Evolutionary conservation across 148 eudicot genomes (phyloP).

Genomic region (Rhododendron mucronatum): DNA sequence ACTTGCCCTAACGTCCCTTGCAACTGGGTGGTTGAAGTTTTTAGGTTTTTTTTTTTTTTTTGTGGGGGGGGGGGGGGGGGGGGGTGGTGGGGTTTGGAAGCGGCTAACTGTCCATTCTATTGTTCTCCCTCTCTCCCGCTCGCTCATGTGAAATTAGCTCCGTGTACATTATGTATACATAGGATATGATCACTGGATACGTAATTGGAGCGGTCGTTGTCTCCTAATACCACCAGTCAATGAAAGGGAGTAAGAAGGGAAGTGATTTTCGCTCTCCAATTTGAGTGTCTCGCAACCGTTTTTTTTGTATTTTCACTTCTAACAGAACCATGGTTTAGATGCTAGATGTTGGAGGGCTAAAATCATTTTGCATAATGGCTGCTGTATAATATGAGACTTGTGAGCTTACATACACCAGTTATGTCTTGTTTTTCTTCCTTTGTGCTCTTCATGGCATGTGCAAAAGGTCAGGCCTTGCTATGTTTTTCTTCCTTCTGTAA

Average conservation of each 20-base stretch:
- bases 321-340: neutral
- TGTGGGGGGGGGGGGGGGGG: no score
- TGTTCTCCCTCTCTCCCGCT: neutral
- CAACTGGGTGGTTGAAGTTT: neutral
- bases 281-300: neutral
- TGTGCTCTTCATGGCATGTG: neutral
- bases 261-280: neutral
- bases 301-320: neutral
- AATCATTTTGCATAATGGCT: neutral
- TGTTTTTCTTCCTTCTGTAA: neutral
- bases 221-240: neutral
- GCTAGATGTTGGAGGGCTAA: neutral
- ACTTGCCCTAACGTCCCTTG: neutral
- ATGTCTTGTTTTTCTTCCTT: neutral
- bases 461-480: neutral
- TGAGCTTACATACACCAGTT: neutral
- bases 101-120: slow-evolving; percentile 5
- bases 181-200: slow-evolving; percentile 6
- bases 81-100: neutral
- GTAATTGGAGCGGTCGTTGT: neutral
- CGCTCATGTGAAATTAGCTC: slow-evolving; percentile 5
- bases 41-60: neutral
- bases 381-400: neutral
- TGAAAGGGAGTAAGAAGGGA: neutral
- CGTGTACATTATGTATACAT: neutral